Percentiles rank a stretch among this genome's conserved stretches.
These are phyloP conservation scores for Cladobotryum protrusum DNA, from an alignment of 2,329 filamentous ascomycete species.

Conservation along the genomic window DNA sequence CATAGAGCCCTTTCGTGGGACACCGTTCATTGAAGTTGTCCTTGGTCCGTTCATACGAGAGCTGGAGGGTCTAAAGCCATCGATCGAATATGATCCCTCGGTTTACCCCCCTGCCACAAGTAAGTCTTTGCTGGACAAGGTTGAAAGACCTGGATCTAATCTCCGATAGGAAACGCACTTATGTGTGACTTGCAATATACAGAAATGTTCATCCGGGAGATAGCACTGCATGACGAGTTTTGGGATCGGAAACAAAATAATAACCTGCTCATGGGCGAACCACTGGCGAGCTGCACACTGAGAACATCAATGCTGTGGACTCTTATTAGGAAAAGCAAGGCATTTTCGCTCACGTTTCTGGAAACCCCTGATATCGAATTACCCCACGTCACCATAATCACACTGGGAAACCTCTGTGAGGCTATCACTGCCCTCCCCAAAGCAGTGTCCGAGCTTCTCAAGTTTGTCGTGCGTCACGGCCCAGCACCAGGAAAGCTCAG, in stretches of 20 bases:
- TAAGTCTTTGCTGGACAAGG: neutral
- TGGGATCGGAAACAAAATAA: neutral
- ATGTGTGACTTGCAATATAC: constrained; percentile 8
- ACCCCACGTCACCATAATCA: constrained; percentile 4
- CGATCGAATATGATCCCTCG: neutral
- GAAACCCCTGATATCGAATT: constrained; percentile 6
- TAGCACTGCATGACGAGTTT: constrained; percentile 1
- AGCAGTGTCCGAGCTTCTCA: constrained; percentile 5
- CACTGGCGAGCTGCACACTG: neutral
- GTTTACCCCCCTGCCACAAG: neutral
- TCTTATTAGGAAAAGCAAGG: constrained; percentile 6
- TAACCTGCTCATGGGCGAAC: neutral
- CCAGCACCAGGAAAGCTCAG: neutral
- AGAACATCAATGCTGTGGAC: constrained; percentile 9
- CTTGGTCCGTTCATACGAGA: constrained; percentile 3
- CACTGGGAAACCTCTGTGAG: constrained; percentile 6
- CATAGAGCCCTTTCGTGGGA: neutral
- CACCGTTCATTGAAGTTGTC: neutral
- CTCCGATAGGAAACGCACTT: neutral
- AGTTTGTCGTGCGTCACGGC: neutral
- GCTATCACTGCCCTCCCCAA: neutral
- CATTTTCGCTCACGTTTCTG: constrained; percentile 3
- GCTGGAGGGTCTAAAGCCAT: neutral
- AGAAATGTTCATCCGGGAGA: constrained; percentile 6
- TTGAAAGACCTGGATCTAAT: too few species aligned